Conservation (phyloP, 2,329 filamentous ascomycete genomes). For the Penicillium freii region DNA sequence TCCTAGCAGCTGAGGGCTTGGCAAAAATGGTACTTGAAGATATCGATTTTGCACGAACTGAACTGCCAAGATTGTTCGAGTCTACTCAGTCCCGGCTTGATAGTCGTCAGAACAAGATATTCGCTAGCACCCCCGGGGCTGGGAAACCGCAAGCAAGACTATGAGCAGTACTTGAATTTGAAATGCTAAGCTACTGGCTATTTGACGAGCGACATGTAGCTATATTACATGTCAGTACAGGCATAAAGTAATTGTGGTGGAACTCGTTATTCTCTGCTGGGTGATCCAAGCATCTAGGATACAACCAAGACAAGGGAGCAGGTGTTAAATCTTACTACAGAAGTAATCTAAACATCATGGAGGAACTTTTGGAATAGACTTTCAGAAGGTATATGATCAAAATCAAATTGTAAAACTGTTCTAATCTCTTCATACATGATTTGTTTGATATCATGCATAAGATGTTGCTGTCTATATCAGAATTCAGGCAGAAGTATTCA, state of each 20-base stretch:
- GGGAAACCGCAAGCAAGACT: constrained; percentile 3
- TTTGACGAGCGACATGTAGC: neutral
- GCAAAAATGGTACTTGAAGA: constrained; percentile 52
- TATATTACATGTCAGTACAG: neutral
- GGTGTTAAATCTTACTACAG: too few species aligned
- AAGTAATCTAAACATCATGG: too few species aligned
- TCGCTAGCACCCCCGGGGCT: neutral
- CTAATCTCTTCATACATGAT: too few species aligned
- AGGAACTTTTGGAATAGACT: too few species aligned
- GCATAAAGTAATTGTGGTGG: neutral
- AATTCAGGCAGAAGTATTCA: too few species aligned
- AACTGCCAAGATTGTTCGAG: constrained; percentile 34
- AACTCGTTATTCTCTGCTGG: too few species aligned
- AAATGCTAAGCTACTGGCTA: neutral
- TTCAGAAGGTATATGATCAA: too few species aligned
- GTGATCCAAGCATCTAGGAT: too few species aligned
- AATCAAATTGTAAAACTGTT: too few species aligned
- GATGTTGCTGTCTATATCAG: too few species aligned
- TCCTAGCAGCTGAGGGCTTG: constrained; percentile 59
- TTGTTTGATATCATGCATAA: too few species aligned
- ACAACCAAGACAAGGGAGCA: too few species aligned
- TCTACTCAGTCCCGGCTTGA: constrained; percentile 29
- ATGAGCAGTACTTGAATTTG: neutral
- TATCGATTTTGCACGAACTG: constrained; percentile 26
- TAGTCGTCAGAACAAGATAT: constrained; percentile 19